Percentiles rank a stretch among this genome's conserved stretches.
These are phyloP conservation scores for Phialemoniopsis sp. DNA, from an alignment of 2,329 filamentous ascomycete species.

Conservation along the genomic window DNA sequence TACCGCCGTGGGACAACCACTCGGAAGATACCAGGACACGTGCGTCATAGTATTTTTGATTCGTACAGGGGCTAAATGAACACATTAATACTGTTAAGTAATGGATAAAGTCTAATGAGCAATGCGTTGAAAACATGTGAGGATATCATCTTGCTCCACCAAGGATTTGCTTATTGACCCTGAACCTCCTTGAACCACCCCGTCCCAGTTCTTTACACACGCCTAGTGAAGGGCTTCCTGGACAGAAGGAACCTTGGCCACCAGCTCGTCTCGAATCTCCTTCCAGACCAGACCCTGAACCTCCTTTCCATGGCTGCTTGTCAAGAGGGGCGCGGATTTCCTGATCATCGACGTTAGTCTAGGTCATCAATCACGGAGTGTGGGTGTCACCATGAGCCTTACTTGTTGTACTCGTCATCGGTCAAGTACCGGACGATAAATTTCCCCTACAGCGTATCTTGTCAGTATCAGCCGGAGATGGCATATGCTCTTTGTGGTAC, in stretches of 20 bases:
- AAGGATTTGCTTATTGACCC: too few relatives aligned
- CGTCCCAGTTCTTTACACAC: too few relatives aligned
- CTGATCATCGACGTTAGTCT: slow-evolving; percentile 1
- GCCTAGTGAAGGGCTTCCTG: too few relatives aligned
- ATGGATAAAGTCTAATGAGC: too few relatives aligned
- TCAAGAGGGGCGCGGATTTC: not conserved
- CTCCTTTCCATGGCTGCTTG: slow-evolving; percentile 1
- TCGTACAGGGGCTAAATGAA: too few relatives aligned
- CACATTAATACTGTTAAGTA: too few relatives aligned
- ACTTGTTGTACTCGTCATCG: slow-evolving; percentile 5
- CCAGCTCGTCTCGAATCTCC: slow-evolving; percentile 3
- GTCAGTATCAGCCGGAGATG: not conserved
- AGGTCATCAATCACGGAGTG: not conserved
- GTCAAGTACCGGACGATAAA: slow-evolving; percentile 5
- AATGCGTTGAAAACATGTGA: too few relatives aligned
- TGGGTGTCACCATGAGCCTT: not conserved
- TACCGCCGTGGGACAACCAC: too few relatives aligned
- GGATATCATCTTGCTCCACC: too few relatives aligned
- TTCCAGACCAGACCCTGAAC: slow-evolving; percentile 6
- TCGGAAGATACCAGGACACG: too few relatives aligned
- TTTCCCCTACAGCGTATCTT: slow-evolving; percentile 3
- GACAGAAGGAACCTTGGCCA: slow-evolving; percentile 1
- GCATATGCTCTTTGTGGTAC: not conserved
- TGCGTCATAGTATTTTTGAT: too few relatives aligned
- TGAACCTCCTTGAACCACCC: too few relatives aligned